Conservation (phyloP, 2,329 filamentous ascomycete species). For the Orbilia blumenaviensis region DNA sequence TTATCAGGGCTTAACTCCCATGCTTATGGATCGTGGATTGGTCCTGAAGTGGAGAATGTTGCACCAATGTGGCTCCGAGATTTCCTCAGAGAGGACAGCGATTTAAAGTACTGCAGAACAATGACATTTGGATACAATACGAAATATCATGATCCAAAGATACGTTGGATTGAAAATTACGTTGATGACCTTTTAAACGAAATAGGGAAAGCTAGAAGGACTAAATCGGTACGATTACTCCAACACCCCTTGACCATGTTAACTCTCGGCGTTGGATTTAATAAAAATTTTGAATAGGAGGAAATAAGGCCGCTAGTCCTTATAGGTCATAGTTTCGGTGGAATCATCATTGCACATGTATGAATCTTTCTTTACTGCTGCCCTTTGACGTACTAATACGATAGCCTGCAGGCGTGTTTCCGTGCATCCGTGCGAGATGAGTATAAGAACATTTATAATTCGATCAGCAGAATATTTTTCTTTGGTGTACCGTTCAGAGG, state of each 20-base stretch:
- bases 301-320: background rate
- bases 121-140: slow-evolving; percentile 55
- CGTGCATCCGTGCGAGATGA: background rate
- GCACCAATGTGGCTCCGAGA: slow-evolving; percentile 54
- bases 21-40: slow-evolving; percentile 53
- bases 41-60: background rate
- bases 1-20: slow-evolving; percentile 54
- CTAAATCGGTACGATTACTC: background rate
- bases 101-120: slow-evolving; percentile 39
- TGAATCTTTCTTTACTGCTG: background rate
- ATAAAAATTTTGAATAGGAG: background rate
- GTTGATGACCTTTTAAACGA: background rate
- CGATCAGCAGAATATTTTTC: background rate
- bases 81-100: slow-evolving; percentile 32
- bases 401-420: background rate
- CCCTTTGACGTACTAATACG: background rate
- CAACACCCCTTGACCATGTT: background rate
- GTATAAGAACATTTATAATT: background rate
- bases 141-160: slow-evolving; percentile 17
- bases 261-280: background rate
- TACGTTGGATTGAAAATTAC: background rate
- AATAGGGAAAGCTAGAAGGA: background rate
- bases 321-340: background rate
- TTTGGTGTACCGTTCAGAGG: background rate
- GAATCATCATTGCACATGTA: background rate